These are phyloP conservation scores for Penicillium pulvis DNA, from an alignment of 495 filamentous ascomycete genomes.

Conservation along the genomic window DNA sequence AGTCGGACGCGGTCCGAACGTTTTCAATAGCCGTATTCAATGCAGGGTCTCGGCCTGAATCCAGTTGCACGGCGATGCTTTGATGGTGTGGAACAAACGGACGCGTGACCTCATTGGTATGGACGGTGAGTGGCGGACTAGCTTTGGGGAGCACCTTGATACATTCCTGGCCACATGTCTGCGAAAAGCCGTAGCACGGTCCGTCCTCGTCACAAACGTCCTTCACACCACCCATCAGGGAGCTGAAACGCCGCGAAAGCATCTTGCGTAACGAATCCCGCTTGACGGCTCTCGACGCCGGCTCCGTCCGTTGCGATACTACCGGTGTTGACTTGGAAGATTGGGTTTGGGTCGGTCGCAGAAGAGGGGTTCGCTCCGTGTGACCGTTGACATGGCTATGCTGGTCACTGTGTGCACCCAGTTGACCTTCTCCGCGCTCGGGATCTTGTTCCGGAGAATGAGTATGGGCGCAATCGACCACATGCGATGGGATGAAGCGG, in stretches of 20 bases:
- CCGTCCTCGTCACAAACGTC: conserved; percentile 70
- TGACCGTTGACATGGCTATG: conserved; percentile 19
- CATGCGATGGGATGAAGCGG: conserved; percentile 82
- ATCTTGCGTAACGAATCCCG: conserved; percentile 43
- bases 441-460: conserved; percentile 53
- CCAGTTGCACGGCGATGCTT: conserved; percentile 21
- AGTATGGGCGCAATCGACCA: conserved; percentile 88
- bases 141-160: conserved; percentile 34
- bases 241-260: conserved; percentile 54
- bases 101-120: conserved; percentile 10
- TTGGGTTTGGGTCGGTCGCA: conserved; percentile 16
- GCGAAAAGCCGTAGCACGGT: conserved; percentile 80
- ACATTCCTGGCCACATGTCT: conserved; percentile 84
- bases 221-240: conserved; percentile 69
- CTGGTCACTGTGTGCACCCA: conserved; percentile 14
- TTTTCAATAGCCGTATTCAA: conserved; percentile 13
- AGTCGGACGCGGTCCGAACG: conserved; percentile 3
- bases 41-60: neutral
- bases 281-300: conserved; percentile 9
- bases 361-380: conserved; percentile 52
- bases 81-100: conserved; percentile 15
- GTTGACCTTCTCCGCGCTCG: conserved; percentile 29
- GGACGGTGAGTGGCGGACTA: conserved; percentile 14
- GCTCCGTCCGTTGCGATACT: conserved; percentile 18
- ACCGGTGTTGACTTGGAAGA: conserved; percentile 32